Percentiles rank a stretch among this genome's conserved stretches.
These are phyloP conservation scores for Persicaria maculosa DNA, from an alignment of 148 eudicot genomes.

Conservation along the genomic window DNA sequence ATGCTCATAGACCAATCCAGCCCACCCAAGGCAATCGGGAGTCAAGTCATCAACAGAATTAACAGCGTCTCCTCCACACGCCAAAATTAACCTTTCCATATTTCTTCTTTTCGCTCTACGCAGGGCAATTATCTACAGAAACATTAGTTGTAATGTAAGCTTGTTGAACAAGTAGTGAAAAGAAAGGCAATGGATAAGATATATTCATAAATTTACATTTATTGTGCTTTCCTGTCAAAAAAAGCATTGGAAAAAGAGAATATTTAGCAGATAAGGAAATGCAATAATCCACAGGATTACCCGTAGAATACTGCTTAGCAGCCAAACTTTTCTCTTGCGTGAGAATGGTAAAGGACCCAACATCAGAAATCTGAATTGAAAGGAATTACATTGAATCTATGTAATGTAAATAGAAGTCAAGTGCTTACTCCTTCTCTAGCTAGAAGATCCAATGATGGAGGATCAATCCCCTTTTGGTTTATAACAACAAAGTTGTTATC, in stretches of 20 bases:
- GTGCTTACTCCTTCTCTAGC: constrained; percentile 87
- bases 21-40: constrained; percentile 95
- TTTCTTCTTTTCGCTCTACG: constrained; percentile 94
- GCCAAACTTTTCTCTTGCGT: neutral
- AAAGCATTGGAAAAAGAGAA: neutral
- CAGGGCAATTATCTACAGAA: constrained; percentile 68
- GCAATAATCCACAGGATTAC: neutral
- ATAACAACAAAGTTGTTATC: constrained; percentile 79
- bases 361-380: neutral
- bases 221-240: neutral
- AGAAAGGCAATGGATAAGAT: neutral
- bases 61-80: constrained; percentile 97
- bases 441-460: constrained; percentile 90
- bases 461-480: constrained; percentile 96
- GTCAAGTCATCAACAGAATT: constrained; percentile 88
- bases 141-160: constrained; percentile 15
- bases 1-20: constrained; percentile 93
- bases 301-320: neutral
- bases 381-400: neutral
- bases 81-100: constrained; percentile 93
- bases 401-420: neutral
- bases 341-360: neutral
- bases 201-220: constrained; percentile 9
- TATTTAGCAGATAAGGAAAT: neutral
- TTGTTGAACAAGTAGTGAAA: neutral